These are phyloP conservation scores for Barnettozyma populi DNA, from an alignment of 805 yeast genomes.

Conservation along the genomic window DNA sequence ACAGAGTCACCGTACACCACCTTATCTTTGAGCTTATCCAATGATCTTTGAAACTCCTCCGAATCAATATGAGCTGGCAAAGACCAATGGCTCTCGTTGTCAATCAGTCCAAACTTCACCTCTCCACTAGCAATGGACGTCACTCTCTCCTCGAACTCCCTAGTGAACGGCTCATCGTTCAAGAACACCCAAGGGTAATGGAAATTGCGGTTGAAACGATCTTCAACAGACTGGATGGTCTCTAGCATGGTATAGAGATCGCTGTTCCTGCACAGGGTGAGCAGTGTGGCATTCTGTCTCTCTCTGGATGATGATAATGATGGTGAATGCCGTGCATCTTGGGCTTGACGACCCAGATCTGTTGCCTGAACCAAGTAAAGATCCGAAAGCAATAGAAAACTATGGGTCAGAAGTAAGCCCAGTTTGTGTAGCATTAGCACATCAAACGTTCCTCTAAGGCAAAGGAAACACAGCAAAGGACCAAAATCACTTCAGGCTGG, in stretches of 20 bases:
- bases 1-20: constrained; percentile 72
- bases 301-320: neutral
- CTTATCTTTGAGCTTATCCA: constrained; percentile 47
- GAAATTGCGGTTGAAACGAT: constrained; percentile 42
- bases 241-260: constrained; percentile 48
- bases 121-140: constrained; percentile 55
- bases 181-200: constrained; percentile 92
- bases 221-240: constrained; percentile 42
- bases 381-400: neutral
- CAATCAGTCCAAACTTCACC: constrained; percentile 67
- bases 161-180: constrained; percentile 71
- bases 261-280: constrained; percentile 52
- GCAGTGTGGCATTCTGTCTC: constrained; percentile 35
- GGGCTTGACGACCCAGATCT: too few species aligned
- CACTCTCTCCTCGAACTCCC: constrained; percentile 59
- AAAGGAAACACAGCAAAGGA: too few species aligned
- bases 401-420: neutral
- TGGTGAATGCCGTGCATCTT: too few species aligned
- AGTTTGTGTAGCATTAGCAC: neutral
- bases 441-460: neutral
- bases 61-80: constrained; percentile 77
- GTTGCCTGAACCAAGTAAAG: neutral
- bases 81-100: constrained; percentile 72
- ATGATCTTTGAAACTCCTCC: constrained; percentile 57
- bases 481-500: neutral